A percentile compares a stretch with the other conserved stretches of the same genome.
Conservation (phyloP, 1,284 basidiomycete species). For the Anthracocystis setariae region DNA sequence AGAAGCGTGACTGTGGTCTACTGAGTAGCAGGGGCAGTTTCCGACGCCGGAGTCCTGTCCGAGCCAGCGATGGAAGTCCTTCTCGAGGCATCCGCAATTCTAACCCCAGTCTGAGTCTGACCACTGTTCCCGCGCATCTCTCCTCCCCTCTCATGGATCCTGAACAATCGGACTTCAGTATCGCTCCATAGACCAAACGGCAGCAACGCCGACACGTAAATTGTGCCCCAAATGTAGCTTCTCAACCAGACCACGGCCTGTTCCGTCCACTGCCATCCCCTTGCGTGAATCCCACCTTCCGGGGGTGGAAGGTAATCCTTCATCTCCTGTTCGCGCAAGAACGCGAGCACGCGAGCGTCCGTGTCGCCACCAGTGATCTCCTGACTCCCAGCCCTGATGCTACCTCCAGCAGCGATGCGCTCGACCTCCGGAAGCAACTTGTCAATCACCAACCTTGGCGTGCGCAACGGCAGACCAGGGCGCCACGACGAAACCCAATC, state of each 20-base stretch:
- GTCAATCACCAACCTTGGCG: slow-evolving; percentile 39
- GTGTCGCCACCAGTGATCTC: slow-evolving; percentile 45
- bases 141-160: slow-evolving; percentile 23
- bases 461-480: slow-evolving; percentile 38
- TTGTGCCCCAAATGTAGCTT: slow-evolving; percentile 62
- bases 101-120: background rate
- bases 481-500: slow-evolving; percentile 61
- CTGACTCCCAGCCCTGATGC: slow-evolving; percentile 8
- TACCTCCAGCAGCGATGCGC: slow-evolving; percentile 41
- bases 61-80: background rate
- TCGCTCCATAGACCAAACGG: slow-evolving; percentile 55
- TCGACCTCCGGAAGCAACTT: slow-evolving; percentile 55
- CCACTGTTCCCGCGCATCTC: background rate
- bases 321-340: slow-evolving; percentile 51
- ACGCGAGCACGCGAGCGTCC: slow-evolving; percentile 57
- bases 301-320: slow-evolving; percentile 36
- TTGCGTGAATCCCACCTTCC: slow-evolving; percentile 14
- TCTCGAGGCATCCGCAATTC: slow-evolving; percentile 4
- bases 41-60: background rate
- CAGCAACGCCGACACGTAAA: slow-evolving; percentile 52
- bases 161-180: slow-evolving; percentile 40
- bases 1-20: background rate
- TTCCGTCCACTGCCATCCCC: slow-evolving; percentile 57
- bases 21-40: background rate
- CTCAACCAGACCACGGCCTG: slow-evolving; percentile 57